Percentiles rank a stretch among this genome's conserved stretches.
These are phyloP conservation scores for Phellopilus nigrolimitatus DNA, from an alignment of 1,284 basidiomycete genomes.

Conservation along the genomic window DNA sequence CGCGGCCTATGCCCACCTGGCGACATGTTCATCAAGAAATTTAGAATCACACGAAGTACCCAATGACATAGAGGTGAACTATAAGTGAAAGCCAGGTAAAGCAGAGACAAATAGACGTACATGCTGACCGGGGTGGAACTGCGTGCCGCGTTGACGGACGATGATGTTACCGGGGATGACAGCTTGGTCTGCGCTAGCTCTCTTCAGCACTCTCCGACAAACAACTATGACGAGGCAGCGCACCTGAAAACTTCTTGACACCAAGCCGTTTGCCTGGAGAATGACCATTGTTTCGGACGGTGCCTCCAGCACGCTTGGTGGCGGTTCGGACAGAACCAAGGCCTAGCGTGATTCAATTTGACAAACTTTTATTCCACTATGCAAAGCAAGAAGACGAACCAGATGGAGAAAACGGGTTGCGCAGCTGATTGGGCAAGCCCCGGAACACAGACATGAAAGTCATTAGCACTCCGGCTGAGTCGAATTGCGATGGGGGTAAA, in stretches of 20 bases:
- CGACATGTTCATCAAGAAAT: slow-evolving; percentile 12
- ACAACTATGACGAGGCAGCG: slow-evolving; percentile 23
- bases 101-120: slow-evolving; percentile 39
- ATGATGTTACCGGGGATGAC: slow-evolving; percentile 93
- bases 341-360: slow-evolving; percentile 22
- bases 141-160: slow-evolving; percentile 84
- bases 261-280: slow-evolving; percentile 89
- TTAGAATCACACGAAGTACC: background rate
- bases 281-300: slow-evolving; percentile 85
- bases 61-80: too few relatives aligned
- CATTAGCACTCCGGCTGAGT: slow-evolving; percentile 26
- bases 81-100: slow-evolving; percentile 11
- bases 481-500: slow-evolving; percentile 21
- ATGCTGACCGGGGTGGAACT: slow-evolving; percentile 89
- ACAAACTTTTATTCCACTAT: slow-evolving; percentile 17
- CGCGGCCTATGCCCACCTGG: slow-evolving; percentile 84
- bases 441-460: slow-evolving; percentile 14
- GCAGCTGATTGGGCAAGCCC: background rate
- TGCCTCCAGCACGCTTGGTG: slow-evolving; percentile 92
- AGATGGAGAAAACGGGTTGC: slow-evolving; percentile 12
- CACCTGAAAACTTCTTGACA: slow-evolving; percentile 91
- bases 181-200: slow-evolving; percentile 58
- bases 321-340: slow-evolving; percentile 80
- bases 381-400: slow-evolving; percentile 18
- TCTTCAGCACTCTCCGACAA: slow-evolving; percentile 20